phyloP scores from a whole-genome alignment of 78 protist species.

The Speleostelium caveatum region DNA sequence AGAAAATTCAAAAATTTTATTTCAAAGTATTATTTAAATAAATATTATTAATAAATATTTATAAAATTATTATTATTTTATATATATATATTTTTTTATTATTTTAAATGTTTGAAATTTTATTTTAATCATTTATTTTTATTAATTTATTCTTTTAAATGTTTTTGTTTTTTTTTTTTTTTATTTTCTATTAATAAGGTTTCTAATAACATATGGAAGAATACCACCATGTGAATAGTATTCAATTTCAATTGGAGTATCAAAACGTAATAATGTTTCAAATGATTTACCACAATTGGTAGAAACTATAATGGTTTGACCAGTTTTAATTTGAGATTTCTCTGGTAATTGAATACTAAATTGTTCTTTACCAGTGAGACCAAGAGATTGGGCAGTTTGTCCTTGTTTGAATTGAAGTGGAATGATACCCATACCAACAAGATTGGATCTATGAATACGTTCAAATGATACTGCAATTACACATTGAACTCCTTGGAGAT shows the following conservation, averaged over 20 bases:
- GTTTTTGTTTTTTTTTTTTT: background rate
- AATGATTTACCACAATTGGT: conserved; percentile 70
- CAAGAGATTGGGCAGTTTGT: conserved; percentile 81
- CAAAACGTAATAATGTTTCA: conserved; percentile 85
- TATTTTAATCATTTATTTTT: no score
- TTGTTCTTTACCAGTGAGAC: conserved; percentile 89
- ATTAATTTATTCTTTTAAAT: no score
- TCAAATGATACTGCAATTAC: conserved; percentile 92
- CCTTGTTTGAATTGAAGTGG: conserved; percentile 91
- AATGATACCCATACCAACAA: conserved; percentile 92
- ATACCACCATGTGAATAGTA: conserved; percentile 90
- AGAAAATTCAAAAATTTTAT: background rate
- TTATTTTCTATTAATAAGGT: background rate
- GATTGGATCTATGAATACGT: conserved; percentile 89
- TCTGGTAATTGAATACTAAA: conserved; percentile 71
- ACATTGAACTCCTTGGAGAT: conserved; percentile 87
- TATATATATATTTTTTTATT: no score
- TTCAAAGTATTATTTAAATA: no score
- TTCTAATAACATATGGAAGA: conserved; percentile 85
- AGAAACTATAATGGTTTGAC: conserved; percentile 76
- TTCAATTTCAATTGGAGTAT: conserved; percentile 87
- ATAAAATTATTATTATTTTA: no score
- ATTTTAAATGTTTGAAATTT: no score
- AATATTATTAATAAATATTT: no score
- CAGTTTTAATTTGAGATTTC: conserved; percentile 70